Evolutionary conservation across 2,329 filamentous ascomycete genomes (phyloP).

Genomic region (Cercospora sp.): DNA sequence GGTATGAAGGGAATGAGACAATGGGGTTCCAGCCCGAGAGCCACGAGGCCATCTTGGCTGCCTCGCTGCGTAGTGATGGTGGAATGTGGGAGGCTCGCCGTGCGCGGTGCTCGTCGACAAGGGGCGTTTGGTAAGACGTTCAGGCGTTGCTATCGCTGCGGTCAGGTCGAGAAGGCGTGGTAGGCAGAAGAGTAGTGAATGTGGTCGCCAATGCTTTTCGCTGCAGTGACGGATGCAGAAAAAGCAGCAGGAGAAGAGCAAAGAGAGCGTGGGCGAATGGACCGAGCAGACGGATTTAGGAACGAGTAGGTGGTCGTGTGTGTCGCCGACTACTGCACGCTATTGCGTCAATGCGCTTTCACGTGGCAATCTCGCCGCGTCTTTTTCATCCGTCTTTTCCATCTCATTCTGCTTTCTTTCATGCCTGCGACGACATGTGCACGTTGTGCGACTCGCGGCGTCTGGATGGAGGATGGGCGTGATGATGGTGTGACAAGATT

Average conservation of each 20-base stretch:
- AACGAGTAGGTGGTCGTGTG: conserved; percentile 11
- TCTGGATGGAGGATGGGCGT: background rate
- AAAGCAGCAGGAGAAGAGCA: background rate
- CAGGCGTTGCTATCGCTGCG: background rate
- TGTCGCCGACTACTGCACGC: background rate
- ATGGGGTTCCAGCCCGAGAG: conserved; percentile 61
- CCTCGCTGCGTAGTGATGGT: background rate
- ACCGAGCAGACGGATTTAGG: background rate
- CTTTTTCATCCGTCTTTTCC: background rate
- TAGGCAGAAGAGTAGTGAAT: background rate
- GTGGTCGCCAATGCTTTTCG: background rate
- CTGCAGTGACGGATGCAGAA: background rate
- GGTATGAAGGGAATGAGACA: conserved; percentile 72
- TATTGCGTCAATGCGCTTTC: background rate
- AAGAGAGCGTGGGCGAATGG: background rate
- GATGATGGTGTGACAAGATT: background rate
- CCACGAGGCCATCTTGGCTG: conserved; percentile 29
- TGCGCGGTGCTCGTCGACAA: background rate
- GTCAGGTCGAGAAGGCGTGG: background rate
- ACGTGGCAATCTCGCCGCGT: background rate
- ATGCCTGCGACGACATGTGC: background rate
- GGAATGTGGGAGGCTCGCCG: background rate
- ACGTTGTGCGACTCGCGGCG: background rate
- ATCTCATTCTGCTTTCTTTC: background rate
- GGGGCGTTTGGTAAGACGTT: background rate